phyloP scores from a whole-genome alignment of 106 monocot genomes.

The Ottelia alismoides region DNA sequence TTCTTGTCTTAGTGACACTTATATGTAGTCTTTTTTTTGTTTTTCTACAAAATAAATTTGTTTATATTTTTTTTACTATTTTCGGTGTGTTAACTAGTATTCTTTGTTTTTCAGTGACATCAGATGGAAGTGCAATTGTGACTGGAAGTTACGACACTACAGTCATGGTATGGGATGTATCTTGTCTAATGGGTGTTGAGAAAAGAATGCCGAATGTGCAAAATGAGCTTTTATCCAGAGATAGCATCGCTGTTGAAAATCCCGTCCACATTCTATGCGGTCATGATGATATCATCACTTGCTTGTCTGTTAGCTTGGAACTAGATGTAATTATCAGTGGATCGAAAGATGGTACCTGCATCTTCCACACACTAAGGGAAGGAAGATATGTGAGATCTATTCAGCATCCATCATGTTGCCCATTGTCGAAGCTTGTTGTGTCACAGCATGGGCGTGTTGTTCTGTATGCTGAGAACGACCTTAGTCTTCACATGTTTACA shows the following conservation, averaged over 20 bases:
- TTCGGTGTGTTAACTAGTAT: too few relatives aligned
- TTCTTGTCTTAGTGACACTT: too few relatives aligned
- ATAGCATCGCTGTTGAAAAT: conserved; percentile 51
- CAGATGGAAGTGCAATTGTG: conserved; percentile 81
- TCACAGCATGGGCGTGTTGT: conserved; percentile 76
- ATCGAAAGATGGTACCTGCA: conserved; percentile 94
- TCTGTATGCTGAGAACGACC: conserved; percentile 77
- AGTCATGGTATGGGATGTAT: conserved; percentile 90
- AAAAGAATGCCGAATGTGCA: conserved; percentile 41
- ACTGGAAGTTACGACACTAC: conserved; percentile 99
- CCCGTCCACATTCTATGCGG: conserved; percentile 91
- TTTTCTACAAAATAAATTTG: too few relatives aligned
- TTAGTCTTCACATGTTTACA: conserved; percentile 87
- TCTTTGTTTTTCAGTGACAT: conserved; percentile 70
- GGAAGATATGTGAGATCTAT: conserved; percentile 93
- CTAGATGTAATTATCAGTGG: conserved; percentile 95
- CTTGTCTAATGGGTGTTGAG: conserved; percentile 27
- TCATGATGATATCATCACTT: conserved; percentile 96
- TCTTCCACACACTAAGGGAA: conserved; percentile 81
- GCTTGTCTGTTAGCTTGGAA: conserved; percentile 74
- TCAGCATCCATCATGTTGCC: conserved; percentile 62
- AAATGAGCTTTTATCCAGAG: conserved; percentile 35
- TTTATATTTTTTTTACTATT: too few relatives aligned
- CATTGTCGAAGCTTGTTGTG: conserved; percentile 75
- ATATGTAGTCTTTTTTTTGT: too few relatives aligned